Percentiles rank a stretch among this genome's conserved stretches.
These are phyloP conservation scores for Erodium moschatum DNA, from an alignment of 441 rosid species.

Conservation along the genomic window DNA sequence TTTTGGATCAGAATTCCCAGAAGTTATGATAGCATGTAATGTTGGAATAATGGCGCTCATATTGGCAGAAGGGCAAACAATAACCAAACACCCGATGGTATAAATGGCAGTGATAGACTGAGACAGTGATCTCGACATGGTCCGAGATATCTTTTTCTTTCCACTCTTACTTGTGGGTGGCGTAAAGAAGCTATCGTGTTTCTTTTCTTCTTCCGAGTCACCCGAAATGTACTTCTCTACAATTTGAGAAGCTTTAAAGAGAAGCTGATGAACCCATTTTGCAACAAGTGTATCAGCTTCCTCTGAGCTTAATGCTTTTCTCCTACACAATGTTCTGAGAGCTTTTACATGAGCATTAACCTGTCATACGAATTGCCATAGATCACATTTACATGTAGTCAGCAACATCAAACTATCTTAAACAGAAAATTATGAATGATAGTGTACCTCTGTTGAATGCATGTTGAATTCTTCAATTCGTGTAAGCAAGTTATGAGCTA, in stretches of 20 bases:
- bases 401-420: no score
- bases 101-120: constrained; percentile 60
- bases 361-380: constrained; percentile 35
- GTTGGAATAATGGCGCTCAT: constrained; percentile 50
- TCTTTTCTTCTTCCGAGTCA: constrained; percentile 27
- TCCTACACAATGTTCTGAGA: constrained; percentile 71
- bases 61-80: constrained; percentile 65
- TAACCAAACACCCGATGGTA: constrained; percentile 69
- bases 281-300: constrained; percentile 62
- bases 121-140: constrained; percentile 32
- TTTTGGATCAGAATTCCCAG: constrained; percentile 57
- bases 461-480: constrained; percentile 74
- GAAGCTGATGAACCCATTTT: constrained; percentile 61
- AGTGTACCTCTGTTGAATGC: constrained; percentile 82
- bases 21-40: constrained; percentile 68
- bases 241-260: constrained; percentile 52
- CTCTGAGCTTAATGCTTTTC: constrained; percentile 46
- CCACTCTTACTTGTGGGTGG: constrained; percentile 47
- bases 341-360: constrained; percentile 90
- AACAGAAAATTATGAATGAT: no score
- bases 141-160: constrained; percentile 37
- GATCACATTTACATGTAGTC: not conserved
- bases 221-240: constrained; percentile 54
- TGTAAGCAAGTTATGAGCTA: constrained; percentile 74
- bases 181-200: constrained; percentile 41